Evolutionary conservation across 2,329 filamentous ascomycete species (phyloP).

Genomic region (Coniella vitis): DNA sequence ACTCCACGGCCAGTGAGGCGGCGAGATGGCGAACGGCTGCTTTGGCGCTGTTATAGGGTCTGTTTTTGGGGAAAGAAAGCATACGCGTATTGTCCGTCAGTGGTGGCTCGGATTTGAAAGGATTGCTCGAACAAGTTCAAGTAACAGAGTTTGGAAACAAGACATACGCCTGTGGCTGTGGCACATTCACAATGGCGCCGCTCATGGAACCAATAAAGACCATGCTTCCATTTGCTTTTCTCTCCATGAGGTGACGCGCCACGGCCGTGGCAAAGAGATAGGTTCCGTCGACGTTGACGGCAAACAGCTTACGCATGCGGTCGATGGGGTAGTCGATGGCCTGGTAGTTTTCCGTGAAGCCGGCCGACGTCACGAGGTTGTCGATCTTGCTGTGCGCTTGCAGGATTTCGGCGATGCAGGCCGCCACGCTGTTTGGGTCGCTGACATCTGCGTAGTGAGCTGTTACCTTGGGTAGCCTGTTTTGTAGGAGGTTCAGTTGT

Average conservation of each 20-base stretch:
- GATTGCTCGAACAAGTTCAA: background rate
- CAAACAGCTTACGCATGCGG: conserved; percentile 88
- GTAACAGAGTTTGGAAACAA: background rate
- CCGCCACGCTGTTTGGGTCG: conserved; percentile 68
- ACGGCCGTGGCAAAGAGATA: conserved; percentile 82
- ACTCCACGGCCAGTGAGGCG: conserved; percentile 84
- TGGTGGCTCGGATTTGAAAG: background rate
- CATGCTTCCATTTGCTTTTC: conserved; percentile 73
- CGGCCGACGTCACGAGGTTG: conserved; percentile 89
- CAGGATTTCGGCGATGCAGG: conserved; percentile 64
- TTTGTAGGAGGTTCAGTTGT: background rate
- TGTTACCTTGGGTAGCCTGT: conserved; percentile 71
- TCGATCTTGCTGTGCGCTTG: conserved; percentile 74
- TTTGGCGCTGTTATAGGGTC: conserved; percentile 87
- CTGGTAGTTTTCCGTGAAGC: conserved; percentile 93
- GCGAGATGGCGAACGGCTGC: conserved; percentile 86
- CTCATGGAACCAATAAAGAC: conserved; percentile 97
- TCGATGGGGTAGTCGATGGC: conserved; percentile 87
- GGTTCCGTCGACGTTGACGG: conserved; percentile 87
- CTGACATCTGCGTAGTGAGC: conserved; percentile 88
- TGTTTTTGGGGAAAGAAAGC: conserved; percentile 21
- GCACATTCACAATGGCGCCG: conserved; percentile 87
- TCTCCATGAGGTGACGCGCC: conserved; percentile 81
- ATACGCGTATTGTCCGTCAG: background rate
- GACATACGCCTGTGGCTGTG: conserved; percentile 74